Evolutionary conservation across 2,329 filamentous ascomycete genomes (phyloP).

Genomic region (Ophiocordyceps camponoti-saundersi): DNA sequence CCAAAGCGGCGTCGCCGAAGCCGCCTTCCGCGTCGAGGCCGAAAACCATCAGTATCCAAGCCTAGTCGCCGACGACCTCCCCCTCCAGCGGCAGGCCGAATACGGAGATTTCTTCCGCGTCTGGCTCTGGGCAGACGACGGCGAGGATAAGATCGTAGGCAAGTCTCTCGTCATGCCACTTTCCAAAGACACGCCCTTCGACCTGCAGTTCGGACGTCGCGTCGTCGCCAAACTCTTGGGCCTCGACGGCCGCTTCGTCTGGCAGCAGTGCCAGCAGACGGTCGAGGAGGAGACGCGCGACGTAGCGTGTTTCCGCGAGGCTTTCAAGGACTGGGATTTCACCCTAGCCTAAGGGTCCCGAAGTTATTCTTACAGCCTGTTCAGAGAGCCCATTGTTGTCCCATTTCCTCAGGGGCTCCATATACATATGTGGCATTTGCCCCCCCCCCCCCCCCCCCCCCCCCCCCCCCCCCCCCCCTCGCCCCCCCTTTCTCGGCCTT

Average conservation of each 20-base stretch:
- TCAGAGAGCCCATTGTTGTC: not conserved
- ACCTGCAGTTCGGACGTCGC: conserved; percentile 74
- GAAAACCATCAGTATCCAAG: conserved; percentile 49
- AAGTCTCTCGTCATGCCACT: conserved; percentile 57
- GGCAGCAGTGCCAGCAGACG: conserved; percentile 70
- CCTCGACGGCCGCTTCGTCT: conserved; percentile 62
- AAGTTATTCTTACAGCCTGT: not conserved
- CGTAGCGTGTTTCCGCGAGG: conserved; percentile 59
- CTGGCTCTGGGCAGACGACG: conserved; percentile 56
- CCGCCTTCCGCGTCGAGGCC: conserved; percentile 75
- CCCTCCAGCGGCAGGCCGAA: conserved; percentile 29
- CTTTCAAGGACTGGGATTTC: conserved; percentile 81
- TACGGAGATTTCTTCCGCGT: conserved; percentile 59
- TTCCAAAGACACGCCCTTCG: conserved; percentile 57
- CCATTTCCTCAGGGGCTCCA: not conserved
- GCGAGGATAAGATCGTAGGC: conserved; percentile 38
- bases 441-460: not conserved
- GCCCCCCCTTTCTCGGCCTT: not conserved
- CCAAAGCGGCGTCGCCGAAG: conserved; percentile 60
- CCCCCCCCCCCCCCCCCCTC: not conserved
- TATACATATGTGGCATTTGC: too few species aligned
- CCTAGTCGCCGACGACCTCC: conserved; percentile 30
- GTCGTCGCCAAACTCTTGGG: conserved; percentile 79
- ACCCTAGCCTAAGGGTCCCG: conserved; percentile 22
- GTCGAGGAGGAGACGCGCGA: conserved; percentile 65